Base-by-base conservation (phyloP, 106 monocot species). In the Phalaenopsis aphrodite region DNA sequence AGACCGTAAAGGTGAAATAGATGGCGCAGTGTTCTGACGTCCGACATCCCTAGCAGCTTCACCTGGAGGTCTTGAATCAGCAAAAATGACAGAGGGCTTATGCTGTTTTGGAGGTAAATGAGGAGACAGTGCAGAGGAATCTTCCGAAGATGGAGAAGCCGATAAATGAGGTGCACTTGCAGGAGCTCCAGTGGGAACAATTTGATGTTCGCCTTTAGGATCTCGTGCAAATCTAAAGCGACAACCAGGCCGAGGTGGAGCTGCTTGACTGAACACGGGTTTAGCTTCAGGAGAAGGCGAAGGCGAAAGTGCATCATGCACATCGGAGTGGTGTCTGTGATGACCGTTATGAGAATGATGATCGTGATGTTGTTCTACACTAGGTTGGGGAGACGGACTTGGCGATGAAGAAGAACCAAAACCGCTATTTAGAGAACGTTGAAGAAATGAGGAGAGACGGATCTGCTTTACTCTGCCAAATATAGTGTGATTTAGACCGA, bases 401-500 rank as follows among this genome's bases (percentile, higher is more conserved):
- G 94, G 94, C 47, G 92, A 83, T 12, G 47, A 64, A 58, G 85
- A 73, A 30, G 24, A 48, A 10, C 49, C 49, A 15, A 67, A 52
- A 56, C 80, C 84, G 78, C 75, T 84, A 77, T 84, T 91, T 8
- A 98, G 83, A 79, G 97, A 92, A 86, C 88, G 90, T 77, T 87
- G 90, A 68, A 94, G 89, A 81, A 85, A 98, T 15, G 94, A 89
- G 36, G 97, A 94, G 52, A 98, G 92, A 3, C 81, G 85, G 37
- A 98, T 87, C 84, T 98, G 97, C 84, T 94, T 98, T 79, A 98
- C 97, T 88, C 82, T 88, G 77, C 97, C 97, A 88, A 98, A 98
- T 45, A 92, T 86, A 57, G 92, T 98, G 79, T 94, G 88, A 80
- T 98, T 98, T 41, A 98, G 87, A 45, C 97, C 97, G 76, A 98